Evolutionary conservation across 345 rosid species (phyloP).

Genomic region (Murraya koenigii): DNA sequence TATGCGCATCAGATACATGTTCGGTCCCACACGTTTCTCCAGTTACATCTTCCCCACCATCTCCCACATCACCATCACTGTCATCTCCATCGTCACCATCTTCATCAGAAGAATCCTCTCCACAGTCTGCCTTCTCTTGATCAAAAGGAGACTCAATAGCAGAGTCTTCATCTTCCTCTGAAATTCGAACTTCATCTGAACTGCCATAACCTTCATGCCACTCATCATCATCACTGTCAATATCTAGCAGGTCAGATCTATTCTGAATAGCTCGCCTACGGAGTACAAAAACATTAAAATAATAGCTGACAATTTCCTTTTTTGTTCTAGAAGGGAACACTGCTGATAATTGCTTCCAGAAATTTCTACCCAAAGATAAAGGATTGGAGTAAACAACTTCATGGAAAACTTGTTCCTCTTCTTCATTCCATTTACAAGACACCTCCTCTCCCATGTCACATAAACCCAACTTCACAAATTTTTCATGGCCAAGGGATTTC

Average conservation of each 20-base stretch:
- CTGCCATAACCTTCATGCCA: conserved; percentile 45
- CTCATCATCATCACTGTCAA: conserved; percentile 85
- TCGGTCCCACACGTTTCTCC: conserved; percentile 3
- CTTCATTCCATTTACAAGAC: conserved; percentile 53
- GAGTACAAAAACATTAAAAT: conserved; percentile 69
- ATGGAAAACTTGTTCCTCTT: conserved; percentile 53
- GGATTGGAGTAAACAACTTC: conserved; percentile 61
- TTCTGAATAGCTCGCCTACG: conserved; percentile 64
- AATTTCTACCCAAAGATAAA: conserved; percentile 45
- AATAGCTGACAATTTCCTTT: conserved; percentile 67
- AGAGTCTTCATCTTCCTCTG: conserved; percentile 52
- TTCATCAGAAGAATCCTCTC: conserved; percentile 17
- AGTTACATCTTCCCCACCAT: conserved; percentile 9
- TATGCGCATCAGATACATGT: conserved; percentile 2
- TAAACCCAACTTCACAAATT: conserved; percentile 51
- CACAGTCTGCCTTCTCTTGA: conserved; percentile 21
- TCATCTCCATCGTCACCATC: conserved; percentile 21
- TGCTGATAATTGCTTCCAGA: conserved; percentile 62
- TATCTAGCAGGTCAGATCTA: conserved; percentile 39
- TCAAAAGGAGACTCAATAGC: conserved; percentile 44
- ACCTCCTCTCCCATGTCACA: conserved; percentile 75
- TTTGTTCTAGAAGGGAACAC: conserved; percentile 51
- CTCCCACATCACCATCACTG: conserved; percentile 26
- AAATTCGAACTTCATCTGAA: conserved; percentile 20
- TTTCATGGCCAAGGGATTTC: conserved; percentile 50